Conservation (phyloP, 345 rosid species). For the Clausena lansium region DNA sequence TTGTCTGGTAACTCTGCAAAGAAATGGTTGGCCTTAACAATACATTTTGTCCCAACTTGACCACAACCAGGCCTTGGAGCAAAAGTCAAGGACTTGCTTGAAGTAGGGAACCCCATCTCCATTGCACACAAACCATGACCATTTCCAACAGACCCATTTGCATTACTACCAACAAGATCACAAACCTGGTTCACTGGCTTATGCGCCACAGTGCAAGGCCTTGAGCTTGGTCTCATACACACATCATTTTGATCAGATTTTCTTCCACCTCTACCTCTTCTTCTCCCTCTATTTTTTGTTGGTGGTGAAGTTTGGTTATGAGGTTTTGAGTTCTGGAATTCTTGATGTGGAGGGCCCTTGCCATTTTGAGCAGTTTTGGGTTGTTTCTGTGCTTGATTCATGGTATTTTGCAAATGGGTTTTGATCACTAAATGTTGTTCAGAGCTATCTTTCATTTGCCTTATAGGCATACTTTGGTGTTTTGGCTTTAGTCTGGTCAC, state of each 20-base stretch:
- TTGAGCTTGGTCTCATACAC: constrained; percentile 86
- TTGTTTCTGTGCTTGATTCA: constrained; percentile 50
- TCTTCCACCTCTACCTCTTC: constrained; percentile 92
- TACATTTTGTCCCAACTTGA: constrained; percentile 80
- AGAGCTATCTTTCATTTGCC: constrained; percentile 83
- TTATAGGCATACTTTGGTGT: constrained; percentile 57
- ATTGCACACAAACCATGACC: constrained; percentile 25
- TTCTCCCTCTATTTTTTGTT: constrained; percentile 59
- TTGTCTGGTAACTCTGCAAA: constrained; percentile 84
- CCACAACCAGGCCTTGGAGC: constrained; percentile 92
- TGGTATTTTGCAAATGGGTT: constrained; percentile 54
- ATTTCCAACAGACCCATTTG: constrained; percentile 33
- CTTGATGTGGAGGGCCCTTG: constrained; percentile 55
- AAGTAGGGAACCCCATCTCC: constrained; percentile 61
- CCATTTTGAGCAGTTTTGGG: constrained; percentile 72
- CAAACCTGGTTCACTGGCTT: constrained; percentile 47
- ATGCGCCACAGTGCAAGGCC: constrained; percentile 72
- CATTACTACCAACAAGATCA: constrained; percentile 26
- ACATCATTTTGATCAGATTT: constrained; percentile 91
- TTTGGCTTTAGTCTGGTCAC: constrained; percentile 8
- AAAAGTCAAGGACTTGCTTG: constrained; percentile 72
- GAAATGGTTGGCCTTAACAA: constrained; percentile 98
- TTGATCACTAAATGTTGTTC: constrained; percentile 74
- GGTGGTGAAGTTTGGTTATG: constrained; percentile 69
- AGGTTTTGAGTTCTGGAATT: constrained; percentile 34